Percentiles rank a stretch among this genome's conserved stretches.
Conservation (phyloP, 495 filamentous ascomycete species). For the Collariella sp. region DNA sequence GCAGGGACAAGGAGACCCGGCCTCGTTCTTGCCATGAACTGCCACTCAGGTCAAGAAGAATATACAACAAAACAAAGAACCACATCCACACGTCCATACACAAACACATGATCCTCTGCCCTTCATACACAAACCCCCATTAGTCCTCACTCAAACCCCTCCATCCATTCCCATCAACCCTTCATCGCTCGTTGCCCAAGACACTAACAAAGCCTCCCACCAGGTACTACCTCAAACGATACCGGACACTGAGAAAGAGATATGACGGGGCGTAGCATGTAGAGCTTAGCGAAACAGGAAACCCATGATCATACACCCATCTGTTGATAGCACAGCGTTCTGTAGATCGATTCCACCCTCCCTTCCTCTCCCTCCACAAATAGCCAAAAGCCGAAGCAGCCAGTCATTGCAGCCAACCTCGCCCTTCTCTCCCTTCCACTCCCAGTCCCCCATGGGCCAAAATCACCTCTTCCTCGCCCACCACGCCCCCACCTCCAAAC, state of each 20-base stretch:
- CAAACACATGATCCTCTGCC: neutral
- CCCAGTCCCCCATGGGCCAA: neutral
- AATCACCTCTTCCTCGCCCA: slow-evolving; percentile 48
- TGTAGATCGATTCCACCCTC: neutral
- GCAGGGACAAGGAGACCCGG: no score
- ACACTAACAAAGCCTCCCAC: neutral
- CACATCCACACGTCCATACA: neutral
- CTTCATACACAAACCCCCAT: no score
- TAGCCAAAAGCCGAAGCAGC: neutral
- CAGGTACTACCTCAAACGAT: slow-evolving; percentile 93
- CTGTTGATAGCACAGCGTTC: neutral
- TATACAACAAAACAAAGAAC: no score
- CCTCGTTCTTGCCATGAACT: no score
- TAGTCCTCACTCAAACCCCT: neutral
- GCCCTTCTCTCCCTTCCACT: neutral
- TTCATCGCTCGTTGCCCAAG: neutral
- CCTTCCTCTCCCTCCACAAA: neutral
- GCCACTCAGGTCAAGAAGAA: no score
- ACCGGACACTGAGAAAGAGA: slow-evolving; percentile 75
- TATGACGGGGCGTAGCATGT: slow-evolving; percentile 46
- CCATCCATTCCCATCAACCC: neutral
- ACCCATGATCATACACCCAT: neutral
- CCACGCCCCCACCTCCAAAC: slow-evolving; percentile 90
- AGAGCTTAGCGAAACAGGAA: neutral
- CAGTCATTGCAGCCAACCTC: neutral